These are phyloP conservation scores for Citrus mangshanensis DNA, from an alignment of 345 rosid species.

Conservation along the genomic window DNA sequence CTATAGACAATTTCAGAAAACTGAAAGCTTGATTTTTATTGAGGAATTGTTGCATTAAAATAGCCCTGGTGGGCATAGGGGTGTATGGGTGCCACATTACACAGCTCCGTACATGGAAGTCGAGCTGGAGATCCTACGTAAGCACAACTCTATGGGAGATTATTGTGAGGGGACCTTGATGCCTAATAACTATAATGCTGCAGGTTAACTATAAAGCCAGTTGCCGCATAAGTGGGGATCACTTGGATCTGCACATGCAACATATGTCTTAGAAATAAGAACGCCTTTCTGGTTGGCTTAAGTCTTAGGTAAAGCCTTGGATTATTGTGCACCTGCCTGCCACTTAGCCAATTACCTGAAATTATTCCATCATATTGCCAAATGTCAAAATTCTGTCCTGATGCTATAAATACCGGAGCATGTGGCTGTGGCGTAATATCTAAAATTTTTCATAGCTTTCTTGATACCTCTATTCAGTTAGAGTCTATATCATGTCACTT, in stretches of 20 bases:
- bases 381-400: background rate
- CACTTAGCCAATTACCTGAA: background rate
- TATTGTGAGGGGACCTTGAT: background rate
- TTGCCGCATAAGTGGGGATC: background rate
- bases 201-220: background rate
- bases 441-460: background rate
- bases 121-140: background rate
- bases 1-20: background rate
- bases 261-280: background rate
- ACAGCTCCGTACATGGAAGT: background rate
- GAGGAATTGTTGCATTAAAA: background rate
- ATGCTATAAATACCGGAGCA: background rate
- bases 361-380: background rate
- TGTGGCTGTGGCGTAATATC: background rate
- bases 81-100: too few relatives aligned
- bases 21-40: background rate
- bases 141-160: background rate
- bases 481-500: background rate
- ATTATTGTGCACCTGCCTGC: background rate
- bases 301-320: background rate
- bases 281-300: constrained; percentile 5
- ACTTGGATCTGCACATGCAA: background rate
- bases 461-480: background rate
- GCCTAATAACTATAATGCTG: background rate
- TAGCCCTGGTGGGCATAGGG: background rate